Percentiles rank a stretch among this genome's conserved stretches.
These are phyloP conservation scores for Gossypium herbaceum DNA, from an alignment of 345 rosid genomes.

Conservation along the genomic window DNA sequence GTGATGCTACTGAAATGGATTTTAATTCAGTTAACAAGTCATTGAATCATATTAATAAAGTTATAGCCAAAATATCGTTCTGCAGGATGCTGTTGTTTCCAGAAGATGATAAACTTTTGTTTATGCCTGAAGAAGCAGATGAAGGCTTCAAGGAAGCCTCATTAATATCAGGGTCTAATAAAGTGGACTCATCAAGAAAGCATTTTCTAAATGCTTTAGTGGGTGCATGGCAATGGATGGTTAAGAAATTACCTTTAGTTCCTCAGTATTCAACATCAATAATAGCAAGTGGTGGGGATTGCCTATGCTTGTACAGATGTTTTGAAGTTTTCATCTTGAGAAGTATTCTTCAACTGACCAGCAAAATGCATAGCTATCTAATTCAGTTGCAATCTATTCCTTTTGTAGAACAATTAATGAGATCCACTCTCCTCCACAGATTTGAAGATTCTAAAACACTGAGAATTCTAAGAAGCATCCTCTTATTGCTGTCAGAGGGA, in stretches of 20 bases:
- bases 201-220: slow-evolving; percentile 49
- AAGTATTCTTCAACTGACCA: slow-evolving; percentile 46
- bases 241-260: slow-evolving; percentile 42
- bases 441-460: slow-evolving; percentile 68
- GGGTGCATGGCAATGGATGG: slow-evolving; percentile 55
- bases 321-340: slow-evolving; percentile 69
- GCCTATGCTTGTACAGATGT: slow-evolving; percentile 46
- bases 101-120: slow-evolving; percentile 27
- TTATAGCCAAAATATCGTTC: slow-evolving; percentile 55
- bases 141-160: slow-evolving; percentile 27
- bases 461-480: slow-evolving; percentile 45
- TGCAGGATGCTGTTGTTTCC: slow-evolving; percentile 59
- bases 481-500: slow-evolving; percentile 50
- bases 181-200: slow-evolving; percentile 40
- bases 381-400: slow-evolving; percentile 52
- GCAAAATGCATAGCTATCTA: slow-evolving; percentile 48
- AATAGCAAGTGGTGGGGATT: slow-evolving; percentile 26
- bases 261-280: slow-evolving; percentile 26
- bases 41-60: slow-evolving; percentile 51
- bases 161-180: slow-evolving; percentile 25
- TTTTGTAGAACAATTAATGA: slow-evolving; percentile 62
- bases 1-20: slow-evolving; percentile 40
- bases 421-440: slow-evolving; percentile 64
- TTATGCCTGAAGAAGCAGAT: slow-evolving; percentile 29
- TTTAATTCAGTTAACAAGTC: slow-evolving; percentile 39